These are phyloP conservation scores for Euphorbia schlechtendalii DNA, from an alignment of 441 rosid species.

Conservation along the genomic window DNA sequence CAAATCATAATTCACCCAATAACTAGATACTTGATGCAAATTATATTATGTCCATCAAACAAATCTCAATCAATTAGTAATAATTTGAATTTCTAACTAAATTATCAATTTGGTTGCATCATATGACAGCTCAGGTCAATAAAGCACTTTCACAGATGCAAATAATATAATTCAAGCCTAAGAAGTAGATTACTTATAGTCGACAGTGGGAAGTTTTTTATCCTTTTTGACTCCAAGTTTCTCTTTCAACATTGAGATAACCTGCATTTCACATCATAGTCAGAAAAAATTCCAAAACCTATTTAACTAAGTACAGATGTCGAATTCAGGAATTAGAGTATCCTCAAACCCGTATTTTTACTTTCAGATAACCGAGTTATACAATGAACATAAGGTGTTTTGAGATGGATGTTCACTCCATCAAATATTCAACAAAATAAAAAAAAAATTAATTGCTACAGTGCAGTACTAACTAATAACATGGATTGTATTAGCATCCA, in stretches of 20 bases:
- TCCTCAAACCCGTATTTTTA: background rate
- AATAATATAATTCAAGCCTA: background rate
- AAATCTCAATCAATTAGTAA: background rate
- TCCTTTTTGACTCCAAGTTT: conserved; percentile 70
- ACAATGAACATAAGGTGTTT: conserved; percentile 1
- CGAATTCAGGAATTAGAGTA: background rate
- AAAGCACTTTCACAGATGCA: background rate
- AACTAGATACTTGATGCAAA: background rate
- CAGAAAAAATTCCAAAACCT: conserved; percentile 14
- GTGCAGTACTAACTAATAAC: background rate
- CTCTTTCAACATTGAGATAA: conserved; percentile 72
- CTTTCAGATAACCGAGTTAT: conserved; percentile 1
- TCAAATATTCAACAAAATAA: too few species aligned
- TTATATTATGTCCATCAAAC: background rate
- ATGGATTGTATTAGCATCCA: background rate
- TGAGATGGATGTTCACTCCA: background rate
- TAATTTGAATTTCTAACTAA: background rate
- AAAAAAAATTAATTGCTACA: background rate
- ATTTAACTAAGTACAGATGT: background rate
- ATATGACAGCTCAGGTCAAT: conserved; percentile 4
- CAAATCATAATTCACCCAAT: background rate
- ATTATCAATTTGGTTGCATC: background rate
- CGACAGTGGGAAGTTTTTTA: conserved; percentile 62
- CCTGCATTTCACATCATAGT: conserved; percentile 41
- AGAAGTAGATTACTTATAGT: conserved; percentile 54